Conservation (phyloP, 2,329 filamentous ascomycete species). For the Teratosphaeria destructans region DNA sequence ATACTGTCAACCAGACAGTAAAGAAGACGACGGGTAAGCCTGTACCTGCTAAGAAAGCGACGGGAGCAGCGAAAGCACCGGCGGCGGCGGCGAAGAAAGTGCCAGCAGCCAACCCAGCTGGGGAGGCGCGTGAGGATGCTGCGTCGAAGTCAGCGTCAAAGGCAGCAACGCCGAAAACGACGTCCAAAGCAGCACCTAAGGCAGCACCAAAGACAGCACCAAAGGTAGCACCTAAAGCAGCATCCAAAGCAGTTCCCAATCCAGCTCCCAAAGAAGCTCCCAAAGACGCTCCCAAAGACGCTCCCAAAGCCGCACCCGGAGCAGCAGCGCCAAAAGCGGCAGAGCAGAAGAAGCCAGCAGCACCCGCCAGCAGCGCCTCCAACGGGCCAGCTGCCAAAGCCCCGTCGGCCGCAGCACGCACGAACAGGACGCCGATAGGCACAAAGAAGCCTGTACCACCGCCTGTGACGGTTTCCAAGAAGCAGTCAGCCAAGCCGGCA, state of each 20-base stretch:
- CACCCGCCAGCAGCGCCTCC: neutral
- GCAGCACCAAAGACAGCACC: neutral
- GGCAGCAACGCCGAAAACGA: neutral
- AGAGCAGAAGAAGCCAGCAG: neutral
- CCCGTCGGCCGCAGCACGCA: neutral
- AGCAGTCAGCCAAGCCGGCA: constrained; percentile 1
- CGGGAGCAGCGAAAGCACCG: neutral
- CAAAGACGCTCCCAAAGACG: too few relatives aligned
- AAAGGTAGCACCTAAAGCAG: neutral
- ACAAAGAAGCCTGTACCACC: neutral
- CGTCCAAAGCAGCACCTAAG: neutral
- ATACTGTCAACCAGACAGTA: constrained; percentile 4
- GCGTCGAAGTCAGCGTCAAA: neutral
- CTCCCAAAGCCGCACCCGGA: neutral
- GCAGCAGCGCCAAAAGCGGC: neutral
- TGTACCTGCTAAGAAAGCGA: constrained; percentile 3
- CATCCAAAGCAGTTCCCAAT: too few relatives aligned
- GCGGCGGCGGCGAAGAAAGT: neutral
- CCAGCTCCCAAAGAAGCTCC: too few relatives aligned
- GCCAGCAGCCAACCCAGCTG: neutral
- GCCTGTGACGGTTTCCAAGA: neutral
- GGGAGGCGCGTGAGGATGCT: neutral
- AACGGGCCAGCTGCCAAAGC: constrained; percentile 1
- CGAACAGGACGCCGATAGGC: neutral
- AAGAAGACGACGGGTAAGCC: constrained; percentile 4